phyloP scores from a whole-genome alignment of 352 stramenopile genomes.

The Pythium chondricola region DNA sequence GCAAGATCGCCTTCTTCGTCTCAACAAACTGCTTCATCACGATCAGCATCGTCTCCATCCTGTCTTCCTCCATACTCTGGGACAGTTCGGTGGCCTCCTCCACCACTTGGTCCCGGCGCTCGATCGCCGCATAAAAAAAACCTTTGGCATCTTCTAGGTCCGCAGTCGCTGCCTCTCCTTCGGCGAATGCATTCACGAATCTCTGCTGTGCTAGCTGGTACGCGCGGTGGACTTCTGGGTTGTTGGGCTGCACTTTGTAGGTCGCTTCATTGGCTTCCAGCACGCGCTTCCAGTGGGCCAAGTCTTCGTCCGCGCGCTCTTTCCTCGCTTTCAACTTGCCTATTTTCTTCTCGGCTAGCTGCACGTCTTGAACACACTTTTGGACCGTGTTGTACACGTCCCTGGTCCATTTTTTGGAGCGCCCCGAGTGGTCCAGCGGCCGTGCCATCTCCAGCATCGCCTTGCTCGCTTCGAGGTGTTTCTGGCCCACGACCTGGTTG shows the following conservation, averaged over 20 bases:
- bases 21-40: slow-evolving; percentile 83
- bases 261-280: slow-evolving; percentile 76
- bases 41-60: slow-evolving; percentile 78
- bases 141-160: slow-evolving; percentile 60
- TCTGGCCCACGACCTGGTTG: slow-evolving; percentile 72
- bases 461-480: slow-evolving; percentile 71
- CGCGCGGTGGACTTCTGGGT: slow-evolving; percentile 60
- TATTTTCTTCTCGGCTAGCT: slow-evolving; percentile 68
- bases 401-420: slow-evolving; percentile 63
- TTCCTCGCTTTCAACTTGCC: slow-evolving; percentile 58
- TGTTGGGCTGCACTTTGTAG: slow-evolving; percentile 75
- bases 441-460: slow-evolving; percentile 71
- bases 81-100: slow-evolving; percentile 72
- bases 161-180: slow-evolving; percentile 46
- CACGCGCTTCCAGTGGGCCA: slow-evolving; percentile 70
- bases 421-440: slow-evolving; percentile 69
- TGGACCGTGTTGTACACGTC: slow-evolving; percentile 80
- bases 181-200: slow-evolving; percentile 55
- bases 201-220: slow-evolving; percentile 57
- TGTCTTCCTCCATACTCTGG: slow-evolving; percentile 79
- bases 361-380: slow-evolving; percentile 68
- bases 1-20: slow-evolving; percentile 75
- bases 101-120: slow-evolving; percentile 72
- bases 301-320: slow-evolving; percentile 58
- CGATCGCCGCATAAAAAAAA: slow-evolving; percentile 54